Percentiles rank a stretch among this genome's conserved stretches.
Conservation (phyloP, 768 basidiomycete species). For the Jaapia argillacea region DNA sequence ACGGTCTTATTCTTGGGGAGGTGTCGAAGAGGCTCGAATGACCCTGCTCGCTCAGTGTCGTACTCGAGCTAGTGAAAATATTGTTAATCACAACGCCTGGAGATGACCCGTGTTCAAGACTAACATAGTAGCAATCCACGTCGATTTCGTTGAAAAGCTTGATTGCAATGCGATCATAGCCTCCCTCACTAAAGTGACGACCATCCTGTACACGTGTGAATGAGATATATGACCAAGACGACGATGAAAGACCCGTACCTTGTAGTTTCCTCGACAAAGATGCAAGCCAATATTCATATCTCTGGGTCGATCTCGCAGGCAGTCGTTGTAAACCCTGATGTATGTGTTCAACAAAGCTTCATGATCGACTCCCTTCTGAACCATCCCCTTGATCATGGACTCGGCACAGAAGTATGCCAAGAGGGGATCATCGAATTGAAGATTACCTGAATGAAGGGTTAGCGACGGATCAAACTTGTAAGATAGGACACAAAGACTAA, state of each 20-base stretch:
- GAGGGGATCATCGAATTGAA: slow-evolving; percentile 38
- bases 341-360: slow-evolving; percentile 56
- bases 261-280: slow-evolving; percentile 41
- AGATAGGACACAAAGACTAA: slow-evolving; percentile 14
- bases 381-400: slow-evolving; percentile 43
- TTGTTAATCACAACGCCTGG: background rate
- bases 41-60: slow-evolving; percentile 53
- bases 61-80: slow-evolving; percentile 42
- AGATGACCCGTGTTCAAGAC: slow-evolving; percentile 4
- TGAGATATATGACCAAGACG: background rate
- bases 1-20: slow-evolving; percentile 35
- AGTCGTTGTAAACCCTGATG: slow-evolving; percentile 51
- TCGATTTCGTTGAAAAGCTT: slow-evolving; percentile 51
- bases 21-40: slow-evolving; percentile 43
- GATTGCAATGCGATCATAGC: slow-evolving; percentile 42
- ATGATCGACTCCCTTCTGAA: slow-evolving; percentile 47
- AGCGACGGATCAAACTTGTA: slow-evolving; percentile 14
- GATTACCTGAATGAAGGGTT: slow-evolving; percentile 21
- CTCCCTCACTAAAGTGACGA: slow-evolving; percentile 49
- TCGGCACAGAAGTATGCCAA: slow-evolving; percentile 60
- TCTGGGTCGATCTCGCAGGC: slow-evolving; percentile 38
- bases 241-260: slow-evolving; percentile 6
- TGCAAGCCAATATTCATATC: slow-evolving; percentile 50
- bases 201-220: slow-evolving; percentile 26
- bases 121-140: slow-evolving; percentile 38